Evolutionary conservation across 176 grass and related monocot species (phyloP).

Genomic region (Raddia distichophylla): DNA sequence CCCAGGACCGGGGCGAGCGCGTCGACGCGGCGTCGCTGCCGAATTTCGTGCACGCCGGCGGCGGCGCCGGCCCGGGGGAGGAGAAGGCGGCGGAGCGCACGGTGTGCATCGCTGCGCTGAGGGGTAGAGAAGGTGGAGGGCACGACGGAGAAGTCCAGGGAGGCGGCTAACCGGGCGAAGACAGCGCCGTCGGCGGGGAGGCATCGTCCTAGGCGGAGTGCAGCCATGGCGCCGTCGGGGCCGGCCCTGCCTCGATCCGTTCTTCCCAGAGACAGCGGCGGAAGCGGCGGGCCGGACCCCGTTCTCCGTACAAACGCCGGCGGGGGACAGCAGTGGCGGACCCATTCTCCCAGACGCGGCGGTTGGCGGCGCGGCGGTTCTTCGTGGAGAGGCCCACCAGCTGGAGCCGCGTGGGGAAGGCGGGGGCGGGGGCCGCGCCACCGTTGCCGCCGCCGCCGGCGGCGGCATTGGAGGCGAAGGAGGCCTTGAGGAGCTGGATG

Average conservation of each 20-base stretch:
- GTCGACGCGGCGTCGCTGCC: conserved; percentile 52
- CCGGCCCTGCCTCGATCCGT: too few relatives aligned
- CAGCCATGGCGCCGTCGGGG: too few relatives aligned
- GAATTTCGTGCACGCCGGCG: neutral
- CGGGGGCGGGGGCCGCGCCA: conserved; percentile 34
- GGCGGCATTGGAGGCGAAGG: conserved; percentile 66
- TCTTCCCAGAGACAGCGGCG: too few relatives aligned
- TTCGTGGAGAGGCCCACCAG: conserved; percentile 89
- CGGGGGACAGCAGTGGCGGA: neutral
- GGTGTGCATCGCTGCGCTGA: conserved; percentile 60
- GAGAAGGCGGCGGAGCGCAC: conserved; percentile 36
- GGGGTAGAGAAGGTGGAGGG: neutral
- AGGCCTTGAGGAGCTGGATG: conserved; percentile 64
- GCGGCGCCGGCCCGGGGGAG: neutral
- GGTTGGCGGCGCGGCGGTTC: conserved; percentile 76
- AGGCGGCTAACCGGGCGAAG: too few relatives aligned
- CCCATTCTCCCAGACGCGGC: conserved; percentile 94
- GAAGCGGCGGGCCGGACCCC: too few relatives aligned
- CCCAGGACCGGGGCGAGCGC: conserved; percentile 4
- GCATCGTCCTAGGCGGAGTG: too few relatives aligned
- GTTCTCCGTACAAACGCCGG: too few relatives aligned
- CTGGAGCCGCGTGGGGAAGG: conserved; percentile 90
- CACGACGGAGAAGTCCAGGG: too few relatives aligned
- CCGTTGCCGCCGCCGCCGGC: conserved; percentile 22
- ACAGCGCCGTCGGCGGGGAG: too few relatives aligned